Conservation (phyloP, 176 grass and related monocot genomes). For the Tillandsia fasciculata region DNA sequence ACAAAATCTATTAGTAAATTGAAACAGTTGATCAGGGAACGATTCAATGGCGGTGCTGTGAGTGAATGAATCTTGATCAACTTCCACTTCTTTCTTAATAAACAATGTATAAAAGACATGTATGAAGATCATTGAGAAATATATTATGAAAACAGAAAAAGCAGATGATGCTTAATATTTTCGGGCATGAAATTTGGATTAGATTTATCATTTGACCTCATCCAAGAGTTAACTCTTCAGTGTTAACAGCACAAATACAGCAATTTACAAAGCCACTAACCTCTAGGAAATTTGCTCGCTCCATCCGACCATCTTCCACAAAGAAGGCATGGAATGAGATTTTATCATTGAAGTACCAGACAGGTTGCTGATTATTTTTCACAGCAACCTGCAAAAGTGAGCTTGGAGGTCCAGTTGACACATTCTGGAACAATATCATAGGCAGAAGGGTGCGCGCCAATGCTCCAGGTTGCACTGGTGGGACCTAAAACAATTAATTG, state of each 20-base stretch:
- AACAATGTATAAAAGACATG: too few relatives aligned
- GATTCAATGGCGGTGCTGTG: too few relatives aligned
- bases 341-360: slow-evolving; percentile 98
- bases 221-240: neutral
- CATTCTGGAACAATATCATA: slow-evolving; percentile 84
- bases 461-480: slow-evolving; percentile 68
- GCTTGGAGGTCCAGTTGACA: slow-evolving; percentile 60
- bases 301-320: slow-evolving; percentile 93
- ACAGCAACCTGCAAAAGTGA: slow-evolving; percentile 72
- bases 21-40: too few relatives aligned
- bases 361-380: slow-evolving; percentile 97
- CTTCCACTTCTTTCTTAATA: too few relatives aligned
- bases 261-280: slow-evolving; percentile 22
- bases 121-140: too few relatives aligned
- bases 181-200: too few relatives aligned
- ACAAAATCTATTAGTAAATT: neutral
- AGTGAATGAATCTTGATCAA: too few relatives aligned
- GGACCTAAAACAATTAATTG: slow-evolving; percentile 42
- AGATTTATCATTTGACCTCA: neutral
- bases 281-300: slow-evolving; percentile 77
- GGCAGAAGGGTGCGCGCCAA: slow-evolving; percentile 77
- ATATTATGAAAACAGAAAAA: too few relatives aligned
- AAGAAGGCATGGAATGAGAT: slow-evolving; percentile 64
- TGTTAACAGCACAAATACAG: neutral
- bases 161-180: too few relatives aligned